Percentiles rank a stretch among this genome's conserved stretches.
Evolutionary conservation across 2,329 filamentous ascomycete species (phyloP).

Genomic region (Emydomyces testavorans): DNA sequence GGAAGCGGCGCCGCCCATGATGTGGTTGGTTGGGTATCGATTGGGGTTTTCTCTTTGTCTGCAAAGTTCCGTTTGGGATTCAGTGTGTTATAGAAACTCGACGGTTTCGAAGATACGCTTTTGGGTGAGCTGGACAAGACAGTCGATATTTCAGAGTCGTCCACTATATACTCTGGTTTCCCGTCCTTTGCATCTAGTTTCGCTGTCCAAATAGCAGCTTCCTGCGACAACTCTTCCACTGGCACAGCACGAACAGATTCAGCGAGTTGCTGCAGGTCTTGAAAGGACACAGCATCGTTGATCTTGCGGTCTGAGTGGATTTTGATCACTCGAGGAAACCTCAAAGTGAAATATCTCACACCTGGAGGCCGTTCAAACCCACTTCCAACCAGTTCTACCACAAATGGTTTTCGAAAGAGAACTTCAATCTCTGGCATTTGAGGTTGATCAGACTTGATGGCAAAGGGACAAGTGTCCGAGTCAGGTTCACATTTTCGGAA

Average conservation of each 20-base stretch:
- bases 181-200: slow-evolving; percentile 12
- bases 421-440: slow-evolving; percentile 27
- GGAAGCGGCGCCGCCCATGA: not conserved
- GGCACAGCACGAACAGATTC: slow-evolving; percentile 43
- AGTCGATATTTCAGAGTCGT: slow-evolving; percentile 12
- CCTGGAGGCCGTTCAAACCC: slow-evolving; percentile 63
- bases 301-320: slow-evolving; percentile 65
- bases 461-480: slow-evolving; percentile 27
- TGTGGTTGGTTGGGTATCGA: not conserved
- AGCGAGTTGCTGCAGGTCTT: slow-evolving; percentile 58
- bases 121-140: not conserved
- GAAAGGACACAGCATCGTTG: slow-evolving; percentile 56
- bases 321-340: slow-evolving; percentile 66
- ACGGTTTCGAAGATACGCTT: not conserved
- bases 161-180: slow-evolving; percentile 15
- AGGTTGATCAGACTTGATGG: slow-evolving; percentile 38
- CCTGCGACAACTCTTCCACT: slow-evolving; percentile 15
- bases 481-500: slow-evolving; percentile 33
- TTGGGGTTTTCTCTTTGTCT: not conserved
- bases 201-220: slow-evolving; percentile 9
- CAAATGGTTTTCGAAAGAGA: slow-evolving; percentile 57
- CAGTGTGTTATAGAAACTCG: not conserved
- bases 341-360: slow-evolving; percentile 58
- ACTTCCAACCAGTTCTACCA: slow-evolving; percentile 71
- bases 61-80: not conserved